These are phyloP conservation scores for Leptodontidium sp. DNA, from an alignment of 2,329 filamentous ascomycete species.

Conservation along the genomic window DNA sequence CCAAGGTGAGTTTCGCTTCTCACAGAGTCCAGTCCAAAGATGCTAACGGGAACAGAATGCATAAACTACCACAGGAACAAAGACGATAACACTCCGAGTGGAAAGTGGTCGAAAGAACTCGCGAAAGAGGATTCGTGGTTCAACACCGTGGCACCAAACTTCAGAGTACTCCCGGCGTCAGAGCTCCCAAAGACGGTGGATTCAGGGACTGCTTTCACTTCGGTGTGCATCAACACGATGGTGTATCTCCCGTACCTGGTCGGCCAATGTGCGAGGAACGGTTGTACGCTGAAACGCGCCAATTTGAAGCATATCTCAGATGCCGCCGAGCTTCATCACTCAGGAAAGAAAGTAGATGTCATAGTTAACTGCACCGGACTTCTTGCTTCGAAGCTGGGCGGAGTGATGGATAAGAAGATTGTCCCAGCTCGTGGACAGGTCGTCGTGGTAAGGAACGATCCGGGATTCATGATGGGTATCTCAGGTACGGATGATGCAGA, in stretches of 20 bases:
- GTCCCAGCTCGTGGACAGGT: slow-evolving; percentile 83
- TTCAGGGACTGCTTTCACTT: slow-evolving; percentile 77
- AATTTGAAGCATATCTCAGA: slow-evolving; percentile 74
- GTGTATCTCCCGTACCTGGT: slow-evolving; percentile 87
- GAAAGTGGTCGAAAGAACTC: slow-evolving; percentile 9
- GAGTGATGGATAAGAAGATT: slow-evolving; percentile 78
- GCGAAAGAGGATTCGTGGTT: slow-evolving; percentile 62
- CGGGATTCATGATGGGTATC: slow-evolving; percentile 65
- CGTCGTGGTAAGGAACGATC: slow-evolving; percentile 71
- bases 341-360: slow-evolving; percentile 66
- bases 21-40: not conserved
- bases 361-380: slow-evolving; percentile 89
- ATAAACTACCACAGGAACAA: slow-evolving; percentile 16
- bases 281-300: slow-evolving; percentile 71
- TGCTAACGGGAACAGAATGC: not conserved
- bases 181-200: slow-evolving; percentile 71
- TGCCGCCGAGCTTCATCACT: slow-evolving; percentile 66
- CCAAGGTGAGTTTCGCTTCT: slow-evolving; percentile 59
- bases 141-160: slow-evolving; percentile 74
- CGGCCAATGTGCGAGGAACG: slow-evolving; percentile 77
- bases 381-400: slow-evolving; percentile 76
- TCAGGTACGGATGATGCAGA: slow-evolving; percentile 71
- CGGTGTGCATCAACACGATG: slow-evolving; percentile 88
- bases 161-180: slow-evolving; percentile 62
- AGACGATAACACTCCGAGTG: slow-evolving; percentile 10